Conservation (phyloP, 768 basidiomycete species). For the Sporobolomyces roseus region DNA sequence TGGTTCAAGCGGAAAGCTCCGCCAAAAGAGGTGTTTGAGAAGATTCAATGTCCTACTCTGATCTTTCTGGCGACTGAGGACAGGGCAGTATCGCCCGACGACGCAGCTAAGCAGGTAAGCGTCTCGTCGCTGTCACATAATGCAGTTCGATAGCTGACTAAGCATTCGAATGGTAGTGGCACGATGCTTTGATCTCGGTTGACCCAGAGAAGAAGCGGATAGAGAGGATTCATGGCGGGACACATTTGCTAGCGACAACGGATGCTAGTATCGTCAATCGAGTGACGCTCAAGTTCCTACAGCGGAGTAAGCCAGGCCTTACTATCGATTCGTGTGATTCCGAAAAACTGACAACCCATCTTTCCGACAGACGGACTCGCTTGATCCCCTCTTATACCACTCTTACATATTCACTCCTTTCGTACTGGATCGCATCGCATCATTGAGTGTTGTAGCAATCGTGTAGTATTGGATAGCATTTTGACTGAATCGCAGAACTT, state of each 20-base stretch:
- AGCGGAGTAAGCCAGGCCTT: constrained; percentile 3
- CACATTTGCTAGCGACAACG: constrained; percentile 16
- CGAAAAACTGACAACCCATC: neutral
- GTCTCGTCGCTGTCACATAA: too few relatives aligned
- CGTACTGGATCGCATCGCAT: too few relatives aligned
- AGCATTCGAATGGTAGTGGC: too few relatives aligned
- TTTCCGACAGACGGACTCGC: neutral
- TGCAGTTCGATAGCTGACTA: too few relatives aligned
- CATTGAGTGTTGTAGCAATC: too few relatives aligned
- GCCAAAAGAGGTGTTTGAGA: constrained; percentile 8
- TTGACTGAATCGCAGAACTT: too few relatives aligned
- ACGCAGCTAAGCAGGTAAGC: constrained; percentile 15
- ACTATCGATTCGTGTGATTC: neutral
- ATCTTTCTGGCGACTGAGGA: constrained; percentile 20
- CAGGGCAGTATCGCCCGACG: constrained; percentile 9
- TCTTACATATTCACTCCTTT: too few relatives aligned
- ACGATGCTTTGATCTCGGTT: constrained; percentile 14
- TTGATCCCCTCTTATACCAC: too few relatives aligned
- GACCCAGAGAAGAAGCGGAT: constrained; percentile 1
- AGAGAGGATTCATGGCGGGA: constrained; percentile 18
- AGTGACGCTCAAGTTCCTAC: constrained; percentile 16
- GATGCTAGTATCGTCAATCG: constrained; percentile 23
- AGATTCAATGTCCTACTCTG: constrained; percentile 7
- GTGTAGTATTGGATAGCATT: too few relatives aligned
- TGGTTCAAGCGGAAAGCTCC: constrained; percentile 24